Base-by-base conservation (phyloP, 345 rosid species). In the Carallia brachiata region DNA sequence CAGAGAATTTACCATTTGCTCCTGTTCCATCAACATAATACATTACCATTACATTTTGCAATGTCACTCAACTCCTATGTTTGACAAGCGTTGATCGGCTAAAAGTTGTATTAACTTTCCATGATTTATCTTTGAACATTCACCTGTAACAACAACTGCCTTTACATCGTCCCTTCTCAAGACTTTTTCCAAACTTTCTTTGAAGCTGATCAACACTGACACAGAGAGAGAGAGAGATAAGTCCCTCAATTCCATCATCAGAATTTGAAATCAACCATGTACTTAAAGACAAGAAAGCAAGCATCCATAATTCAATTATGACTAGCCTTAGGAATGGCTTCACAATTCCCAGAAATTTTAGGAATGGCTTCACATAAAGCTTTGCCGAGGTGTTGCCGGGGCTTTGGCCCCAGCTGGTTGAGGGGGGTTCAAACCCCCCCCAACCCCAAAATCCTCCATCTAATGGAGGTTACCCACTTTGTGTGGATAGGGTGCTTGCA, bases 101-200 rank as follows among this genome's bases (percentile, higher is more conserved):
- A 44, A 58, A 64, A 30, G 52, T 47, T 54, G 19, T 34, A 13
- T 4, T 28, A 23, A 37, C 31, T 65, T 61, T 60, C 7, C 7
- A 12, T 6, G 44, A 75, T 37, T 31, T 36, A 61, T 69, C 66
- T 47, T 59, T 55, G 18, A 37, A 63, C 36, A 68, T 79, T 58
- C 68, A 88, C 98, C 99, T 5, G 97, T 85, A 61, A 96, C 68
- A 62, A 96, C 98, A 78, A 96, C 89, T 39, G 99, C 99, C 82
- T 89, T 92, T 61, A 96, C 98, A 84, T 96, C 97, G 73, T 87
- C 81, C 83, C 97, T 88, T 61, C 72, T 81, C 59, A 90, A 75
- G 72, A 98, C 98, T 74, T 89, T 80, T 18, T 87, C 94, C 67
- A 76, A 90, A 77, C 77, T 87, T n/a, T 89, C 89, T 75, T 83